A percentile compares a stretch with the other conserved stretches of the same genome.
Evolutionary conservation across 208 protist species (phyloP).

Genomic region (Chromosphaera perkinsii): DNA sequence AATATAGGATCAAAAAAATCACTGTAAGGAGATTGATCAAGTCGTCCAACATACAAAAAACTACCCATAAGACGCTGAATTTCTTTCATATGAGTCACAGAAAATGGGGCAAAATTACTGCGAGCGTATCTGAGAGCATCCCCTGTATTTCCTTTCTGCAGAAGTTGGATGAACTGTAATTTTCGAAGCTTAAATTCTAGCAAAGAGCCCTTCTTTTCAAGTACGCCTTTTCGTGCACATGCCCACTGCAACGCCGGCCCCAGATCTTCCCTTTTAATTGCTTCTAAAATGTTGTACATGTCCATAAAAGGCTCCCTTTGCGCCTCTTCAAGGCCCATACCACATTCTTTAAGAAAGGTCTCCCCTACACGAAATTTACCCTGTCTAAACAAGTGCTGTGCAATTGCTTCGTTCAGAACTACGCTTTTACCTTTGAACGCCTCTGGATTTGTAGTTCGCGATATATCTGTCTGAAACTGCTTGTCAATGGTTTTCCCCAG

Average conservation of each 20-base stretch:
- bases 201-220: background rate
- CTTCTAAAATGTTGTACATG: conserved; percentile 29
- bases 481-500: conserved; percentile 7
- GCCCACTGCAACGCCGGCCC: background rate
- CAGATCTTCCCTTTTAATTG: conserved; percentile 2
- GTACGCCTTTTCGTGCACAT: background rate
- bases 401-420: conserved; percentile 10
- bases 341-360: conserved; percentile 16
- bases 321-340: background rate
- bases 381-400: conserved; percentile 17
- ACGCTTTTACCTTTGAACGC: background rate
- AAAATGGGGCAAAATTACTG: conserved; percentile 22
- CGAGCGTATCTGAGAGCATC: conserved; percentile 24
- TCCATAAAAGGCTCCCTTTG: conserved; percentile 22
- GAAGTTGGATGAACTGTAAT: conserved; percentile 2
- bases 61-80: conserved; percentile 27
- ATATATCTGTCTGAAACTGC: background rate
- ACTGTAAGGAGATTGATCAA: conserved; percentile 10
- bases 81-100: conserved; percentile 13
- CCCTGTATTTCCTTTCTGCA: background rate
- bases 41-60: conserved; percentile 9
- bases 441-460: background rate
- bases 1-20: background rate
- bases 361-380: conserved; percentile 9
- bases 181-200: conserved; percentile 27